These are phyloP conservation scores for Magnaporthiopsis poae DNA, from an alignment of 2,329 filamentous ascomycete species.

Conservation along the genomic window DNA sequence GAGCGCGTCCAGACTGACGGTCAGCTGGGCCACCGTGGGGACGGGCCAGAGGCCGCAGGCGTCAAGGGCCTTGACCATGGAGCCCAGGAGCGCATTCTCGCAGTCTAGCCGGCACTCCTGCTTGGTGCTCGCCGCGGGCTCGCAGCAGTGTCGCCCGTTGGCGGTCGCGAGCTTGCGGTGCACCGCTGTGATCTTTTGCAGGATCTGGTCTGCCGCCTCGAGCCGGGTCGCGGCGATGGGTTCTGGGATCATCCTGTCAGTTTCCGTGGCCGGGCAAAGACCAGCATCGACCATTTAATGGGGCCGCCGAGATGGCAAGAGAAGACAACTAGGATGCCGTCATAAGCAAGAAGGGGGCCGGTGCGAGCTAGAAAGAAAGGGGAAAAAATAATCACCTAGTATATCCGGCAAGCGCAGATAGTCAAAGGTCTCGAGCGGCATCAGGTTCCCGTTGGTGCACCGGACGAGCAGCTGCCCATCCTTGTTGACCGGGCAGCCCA, in stretches of 20 bases:
- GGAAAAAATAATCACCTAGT: background rate
- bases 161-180: slow-evolving; percentile 5
- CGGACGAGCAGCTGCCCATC: slow-evolving; percentile 4
- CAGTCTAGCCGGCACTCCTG: slow-evolving; percentile 7
- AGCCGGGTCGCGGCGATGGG: slow-evolving; percentile 3
- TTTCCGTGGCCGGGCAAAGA: background rate
- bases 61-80: slow-evolving; percentile 7
- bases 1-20: slow-evolving; percentile 6
- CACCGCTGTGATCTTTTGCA: slow-evolving; percentile 4
- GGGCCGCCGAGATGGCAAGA: background rate
- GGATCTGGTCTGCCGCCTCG: slow-evolving; percentile 5
- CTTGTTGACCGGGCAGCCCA: slow-evolving; percentile 3
- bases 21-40: background rate
- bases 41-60: slow-evolving; percentile 7
- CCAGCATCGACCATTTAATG: background rate
- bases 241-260: background rate
- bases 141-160: slow-evolving; percentile 5
- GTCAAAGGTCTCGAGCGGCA: slow-evolving; percentile 6
- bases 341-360: background rate
- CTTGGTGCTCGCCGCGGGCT: background rate
- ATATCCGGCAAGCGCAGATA: slow-evolving; percentile 4
- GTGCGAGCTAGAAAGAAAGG: background rate
- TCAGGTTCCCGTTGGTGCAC: slow-evolving; percentile 2
- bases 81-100: slow-evolving; percentile 7
- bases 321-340: background rate